Base-by-base conservation (phyloP, 192 early-diverging fungal species). In the Entomortierella chlamydospora region DNA sequence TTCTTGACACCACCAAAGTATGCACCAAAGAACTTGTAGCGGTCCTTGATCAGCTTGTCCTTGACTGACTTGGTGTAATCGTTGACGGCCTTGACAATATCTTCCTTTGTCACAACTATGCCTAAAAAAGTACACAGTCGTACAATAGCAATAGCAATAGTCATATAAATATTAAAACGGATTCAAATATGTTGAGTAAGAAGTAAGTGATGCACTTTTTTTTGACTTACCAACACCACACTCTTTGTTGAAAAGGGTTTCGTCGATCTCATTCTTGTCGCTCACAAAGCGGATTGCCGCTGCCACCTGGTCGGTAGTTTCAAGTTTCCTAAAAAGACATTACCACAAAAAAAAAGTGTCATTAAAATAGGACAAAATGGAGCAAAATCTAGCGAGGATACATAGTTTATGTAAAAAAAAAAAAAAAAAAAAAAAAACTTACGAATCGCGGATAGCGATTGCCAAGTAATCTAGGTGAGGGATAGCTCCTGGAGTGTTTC, bases 251-350 rank as follows among this genome's bases (percentile, higher is more conserved):
- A 99, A 98, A 2, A 82, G 87, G 33, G 80, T 70, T 37, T 91
- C 90, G 77, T 92, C 83, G 68, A 93, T 91, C 2, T 83, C 69
- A 7, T 81, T 81, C 50, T 84, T 82, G 42, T 74, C 84, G 54
- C 90, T 87, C 51, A 91, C 87, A 83, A 90, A 99, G 82, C 95
- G 98, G 83, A 97, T 94, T 11, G 96, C 97, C 20, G 95, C 98
- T 91, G 74, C 31, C 68, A 99, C 87, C 86, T 99, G 98, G 57
- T 98, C 97, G 41, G 83, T 83, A 11, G 90, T 87, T 11, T 85
- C 89, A 53, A 99, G 87, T 50, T 87, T 87, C 26, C 89, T 89
- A 50, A 12, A 47, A 47, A 47, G 4, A 12, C 34, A 37, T 37
- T 37, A n/a, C n/a, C n/a, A 41, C 13, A 41, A 6, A 41, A 6